Conservation (phyloP, 108 stramenopile species). For the Ochromonas danica region DNA sequence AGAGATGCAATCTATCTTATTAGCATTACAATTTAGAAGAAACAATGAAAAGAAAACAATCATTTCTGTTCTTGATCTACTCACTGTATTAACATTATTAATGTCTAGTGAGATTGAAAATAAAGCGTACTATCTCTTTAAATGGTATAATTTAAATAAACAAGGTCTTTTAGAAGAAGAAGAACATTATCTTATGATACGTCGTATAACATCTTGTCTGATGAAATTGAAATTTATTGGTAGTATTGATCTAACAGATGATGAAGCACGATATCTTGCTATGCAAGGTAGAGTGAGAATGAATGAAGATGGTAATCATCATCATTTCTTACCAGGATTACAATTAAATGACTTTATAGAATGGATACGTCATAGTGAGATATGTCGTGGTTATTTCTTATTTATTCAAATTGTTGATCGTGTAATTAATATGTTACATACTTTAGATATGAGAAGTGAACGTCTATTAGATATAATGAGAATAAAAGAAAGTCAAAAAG, state of each 20-base stretch:
- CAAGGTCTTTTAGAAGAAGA: constrained; percentile 1
- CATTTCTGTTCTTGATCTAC: background rate
- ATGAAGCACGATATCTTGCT: background rate
- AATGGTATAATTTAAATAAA: constrained; percentile 6
- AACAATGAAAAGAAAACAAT: no score
- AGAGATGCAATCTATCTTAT: no score
- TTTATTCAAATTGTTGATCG: background rate
- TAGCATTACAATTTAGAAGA: no score
- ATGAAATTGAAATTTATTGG: background rate
- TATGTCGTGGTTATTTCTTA: background rate
- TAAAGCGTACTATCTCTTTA: background rate
- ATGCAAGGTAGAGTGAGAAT: background rate
- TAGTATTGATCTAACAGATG: background rate
- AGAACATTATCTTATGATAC: constrained; percentile 1
- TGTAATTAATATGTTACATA: background rate
- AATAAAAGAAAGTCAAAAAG: no score
- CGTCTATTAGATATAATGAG: background rate
- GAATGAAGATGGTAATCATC: background rate
- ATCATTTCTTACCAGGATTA: background rate
- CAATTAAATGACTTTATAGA: background rate
- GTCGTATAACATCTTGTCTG: background rate
- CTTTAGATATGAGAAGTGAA: background rate
- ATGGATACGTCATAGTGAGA: background rate
- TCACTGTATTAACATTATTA: background rate
- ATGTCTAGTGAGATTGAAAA: background rate